A percentile compares a stretch with the other conserved stretches of the same genome.
phyloP scores from a whole-genome alignment of 495 filamentous ascomycete genomes.

The Bacidia rubella region DNA sequence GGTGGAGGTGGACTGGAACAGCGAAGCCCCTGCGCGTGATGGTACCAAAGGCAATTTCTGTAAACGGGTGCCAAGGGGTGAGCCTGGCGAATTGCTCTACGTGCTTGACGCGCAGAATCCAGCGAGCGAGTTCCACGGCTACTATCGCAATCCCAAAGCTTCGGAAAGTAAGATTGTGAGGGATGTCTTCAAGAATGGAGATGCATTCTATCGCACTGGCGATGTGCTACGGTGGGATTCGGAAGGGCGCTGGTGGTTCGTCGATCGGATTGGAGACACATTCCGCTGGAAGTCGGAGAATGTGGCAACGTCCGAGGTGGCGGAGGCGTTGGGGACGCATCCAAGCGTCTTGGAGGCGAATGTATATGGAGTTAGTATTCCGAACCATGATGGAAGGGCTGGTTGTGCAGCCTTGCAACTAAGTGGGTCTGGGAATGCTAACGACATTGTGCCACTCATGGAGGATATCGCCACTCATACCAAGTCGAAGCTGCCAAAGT shows the following conservation, averaged over 20 bases:
- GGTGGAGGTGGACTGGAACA: conserved; percentile 60
- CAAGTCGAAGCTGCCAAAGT: conserved; percentile 46
- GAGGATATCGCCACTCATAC: conserved; percentile 47
- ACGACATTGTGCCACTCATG: conserved; percentile 28
- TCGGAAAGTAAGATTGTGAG: conserved; percentile 67
- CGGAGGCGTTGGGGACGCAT: conserved; percentile 55
- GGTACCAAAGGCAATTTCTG: conserved; percentile 44
- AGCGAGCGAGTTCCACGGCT: conserved; percentile 63
- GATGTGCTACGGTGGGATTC: conserved; percentile 61
- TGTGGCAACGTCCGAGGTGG: conserved; percentile 74
- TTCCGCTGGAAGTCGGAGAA: conserved; percentile 96
- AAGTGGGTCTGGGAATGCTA: conserved; percentile 17
- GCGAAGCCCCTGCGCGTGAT: conserved; percentile 49
- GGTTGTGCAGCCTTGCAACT: conserved; percentile 61
- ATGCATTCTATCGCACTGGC: conserved; percentile 77
- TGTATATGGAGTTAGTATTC: conserved; percentile 76
- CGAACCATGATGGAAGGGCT: conserved; percentile 73
- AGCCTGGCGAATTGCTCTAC: conserved; percentile 72
- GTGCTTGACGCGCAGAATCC: conserved; percentile 54
- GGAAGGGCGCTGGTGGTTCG: conserved; percentile 70
- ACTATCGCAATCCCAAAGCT: conserved; percentile 64
- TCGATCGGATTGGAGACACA: conserved; percentile 85
- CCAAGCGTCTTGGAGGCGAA: conserved; percentile 62
- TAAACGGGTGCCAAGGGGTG: conserved; percentile 39
- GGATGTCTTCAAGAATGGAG: conserved; percentile 65